Base-by-base conservation (phyloP, 2,329 filamentous ascomycete species). In the Aspergillus pseudonomiae region DNA sequence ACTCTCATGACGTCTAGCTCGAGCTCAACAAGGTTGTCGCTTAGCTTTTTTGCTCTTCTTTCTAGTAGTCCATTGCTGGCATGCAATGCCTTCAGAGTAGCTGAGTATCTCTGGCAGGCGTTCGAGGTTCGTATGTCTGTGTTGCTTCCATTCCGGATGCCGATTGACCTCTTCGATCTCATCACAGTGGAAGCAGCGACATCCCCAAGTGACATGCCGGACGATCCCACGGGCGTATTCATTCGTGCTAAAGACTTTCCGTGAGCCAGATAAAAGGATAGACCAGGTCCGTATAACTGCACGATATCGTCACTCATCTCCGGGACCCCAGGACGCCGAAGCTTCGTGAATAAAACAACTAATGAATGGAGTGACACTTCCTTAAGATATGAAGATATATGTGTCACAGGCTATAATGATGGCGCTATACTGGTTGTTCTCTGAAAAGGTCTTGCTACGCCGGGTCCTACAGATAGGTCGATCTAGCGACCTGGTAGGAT, bases 31-130 rank as follows among this genome's bases (percentile, higher is more conserved):
- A 66, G 63, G 52, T 69, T 69, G 14, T 48, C 62, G 24, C 66
- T 68, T 24, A 77, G 26, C 61, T 71, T 68, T 34, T 59, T 50
- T 32, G 76, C 62, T 34, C 67, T 71, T 30, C 56, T 48, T 36
- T 74, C 68, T 39, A 77, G 68, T 32, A 68, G 56, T n/a, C 71
- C 58, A 58, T 77, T 76, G 61, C 65, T 70, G 14, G 55, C 60
- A 30, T 71, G 59, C 19, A 77, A 65, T 6, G 70, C 67, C 16
- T 52, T 62, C 19, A 73, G 65, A 21, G 68, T 61, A 11, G 61
- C 55, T 30, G 65, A 65, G 54, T 69, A 69, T 59, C 54, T 67
- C 71, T 73, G 54, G 6, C 19, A 56, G 21, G 12, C 14, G 24
- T 36, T 34, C 28, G 56, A 57, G 39, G 24, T 50, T 43, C 36